phyloP scores from a whole-genome alignment of 106 monocot genomes.

The Iris macrosiphon region DNA sequence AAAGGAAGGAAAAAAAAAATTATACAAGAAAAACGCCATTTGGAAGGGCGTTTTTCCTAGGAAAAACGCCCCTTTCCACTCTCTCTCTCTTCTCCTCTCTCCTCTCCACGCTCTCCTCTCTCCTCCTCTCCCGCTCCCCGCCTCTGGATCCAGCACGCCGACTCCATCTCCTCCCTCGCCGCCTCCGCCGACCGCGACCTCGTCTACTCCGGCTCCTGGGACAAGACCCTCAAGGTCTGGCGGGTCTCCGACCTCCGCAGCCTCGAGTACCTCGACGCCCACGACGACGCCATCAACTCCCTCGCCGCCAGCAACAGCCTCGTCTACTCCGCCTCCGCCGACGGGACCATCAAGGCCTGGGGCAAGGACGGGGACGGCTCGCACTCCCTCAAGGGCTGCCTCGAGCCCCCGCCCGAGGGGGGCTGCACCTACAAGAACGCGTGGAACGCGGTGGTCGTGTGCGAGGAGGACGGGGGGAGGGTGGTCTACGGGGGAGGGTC shows the following conservation, averaged over 20 bases:
- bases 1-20: no score
- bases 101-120: no score
- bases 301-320: conserved; percentile 18
- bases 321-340: conserved; percentile 67
- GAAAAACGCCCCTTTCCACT: no score
- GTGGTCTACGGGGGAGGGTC: conserved; percentile 57
- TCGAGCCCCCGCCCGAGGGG: background rate
- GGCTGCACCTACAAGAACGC: conserved; percentile 27
- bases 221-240: conserved; percentile 78
- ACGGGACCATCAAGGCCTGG: conserved; percentile 76
- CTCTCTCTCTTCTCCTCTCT: no score
- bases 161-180: conserved; percentile 75
- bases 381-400: conserved; percentile 17
- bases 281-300: conserved; percentile 73
- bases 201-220: conserved; percentile 86
- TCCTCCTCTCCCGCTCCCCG: conserved; percentile 33
- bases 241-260: conserved; percentile 45
- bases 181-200: conserved; percentile 22
- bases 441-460: conserved; percentile 48
- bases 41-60: no score
- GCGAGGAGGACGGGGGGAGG: conserved; percentile 21
- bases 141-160: conserved; percentile 86
- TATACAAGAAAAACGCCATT: no score
- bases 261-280: conserved; percentile 65
- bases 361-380: conserved; percentile 9